phyloP scores from a whole-genome alignment of 768 basidiomycete species.

The Phylloporus sp. region DNA sequence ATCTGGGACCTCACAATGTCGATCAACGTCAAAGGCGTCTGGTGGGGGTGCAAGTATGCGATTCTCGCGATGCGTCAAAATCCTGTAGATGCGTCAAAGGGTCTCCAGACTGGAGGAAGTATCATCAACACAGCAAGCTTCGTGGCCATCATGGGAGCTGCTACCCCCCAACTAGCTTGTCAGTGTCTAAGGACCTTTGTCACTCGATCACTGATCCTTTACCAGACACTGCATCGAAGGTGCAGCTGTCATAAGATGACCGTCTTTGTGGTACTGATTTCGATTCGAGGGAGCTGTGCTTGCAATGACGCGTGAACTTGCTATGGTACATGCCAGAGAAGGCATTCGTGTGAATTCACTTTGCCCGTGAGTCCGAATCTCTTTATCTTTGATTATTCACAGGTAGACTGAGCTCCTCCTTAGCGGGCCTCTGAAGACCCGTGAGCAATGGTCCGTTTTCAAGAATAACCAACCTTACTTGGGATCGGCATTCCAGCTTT shows the following conservation, averaged over 20 bases:
- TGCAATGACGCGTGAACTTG: slow-evolving; percentile 96
- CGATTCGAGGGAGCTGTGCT: slow-evolving; percentile 82
- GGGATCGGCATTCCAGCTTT: slow-evolving; percentile 53
- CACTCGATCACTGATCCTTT: slow-evolving; percentile 6
- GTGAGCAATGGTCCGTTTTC: slow-evolving; percentile 43
- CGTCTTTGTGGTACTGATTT: slow-evolving; percentile 7
- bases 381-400: background rate
- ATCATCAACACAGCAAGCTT: slow-evolving; percentile 99
- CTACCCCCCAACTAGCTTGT: slow-evolving; percentile 99
- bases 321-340: slow-evolving; percentile 96
- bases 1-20: slow-evolving; percentile 95
- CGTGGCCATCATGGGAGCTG: slow-evolving; percentile 92
- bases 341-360: slow-evolving; percentile 95
- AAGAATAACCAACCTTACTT: background rate
- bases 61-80: slow-evolving; percentile 96
- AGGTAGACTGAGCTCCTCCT: slow-evolving; percentile 5
- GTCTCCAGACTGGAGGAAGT: slow-evolving; percentile 77
- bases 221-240: slow-evolving; percentile 92
- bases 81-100: slow-evolving; percentile 74
- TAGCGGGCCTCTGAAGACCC: slow-evolving; percentile 93
- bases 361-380: slow-evolving; percentile 72
- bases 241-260: slow-evolving; percentile 23
- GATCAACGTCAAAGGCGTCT: slow-evolving; percentile 97
- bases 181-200: slow-evolving; percentile 2
- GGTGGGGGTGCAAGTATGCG: slow-evolving; percentile 99